Evolutionary conservation across 768 basidiomycete genomes (phyloP), one percentile per base, ranked within the genome.

Genomic region (Mycena kentingensis): DNA sequence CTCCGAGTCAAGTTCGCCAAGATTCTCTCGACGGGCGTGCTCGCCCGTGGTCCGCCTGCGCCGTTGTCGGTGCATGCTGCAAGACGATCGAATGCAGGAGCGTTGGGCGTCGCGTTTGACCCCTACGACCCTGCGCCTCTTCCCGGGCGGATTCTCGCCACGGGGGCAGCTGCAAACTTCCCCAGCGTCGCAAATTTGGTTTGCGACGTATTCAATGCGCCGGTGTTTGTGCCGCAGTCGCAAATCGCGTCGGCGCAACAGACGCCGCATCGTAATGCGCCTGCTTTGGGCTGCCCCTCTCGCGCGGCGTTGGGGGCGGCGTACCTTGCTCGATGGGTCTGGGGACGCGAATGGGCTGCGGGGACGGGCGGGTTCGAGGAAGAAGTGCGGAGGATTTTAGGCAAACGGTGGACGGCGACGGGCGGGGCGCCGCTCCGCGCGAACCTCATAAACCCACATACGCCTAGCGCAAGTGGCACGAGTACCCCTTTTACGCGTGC

Each of bases 301-400:
- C 79, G 90, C 12, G 86, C 83, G 1, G 77, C 87, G 0, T 71
- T 93, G 3, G 90, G 90, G 0, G 79, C 82, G 0, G 88, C 90
- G 1, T 93, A 90, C 63, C 71, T 89, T 35, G 91, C 90, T 25
- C 78, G 91, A 7, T 93, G 91, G 90, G 85, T 89, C 36, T 93
- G 89, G 90, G 83, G 87, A 34, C 79, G 82, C 58, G 85, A 89
- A 60, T 67, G 74, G 73, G 71, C 76, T 29, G 44, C 67, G 24
- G 61, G 52, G 2, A 60, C 70, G 25, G 76, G 73, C 3, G 51
- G 42, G 22, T 93, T 87, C 57, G 90, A 93, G 64, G 91, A 93
- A 51, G 90, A 93, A 69, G 80, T 91, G 49, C 75, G 81, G 52
- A 70, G 88, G 61, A 62, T 93, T 43, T 73, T 89, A 31, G 80